Base-by-base conservation (phyloP, 225 moss, liverwort and hornwort species). In the Sphagnum tenellum region DNA sequence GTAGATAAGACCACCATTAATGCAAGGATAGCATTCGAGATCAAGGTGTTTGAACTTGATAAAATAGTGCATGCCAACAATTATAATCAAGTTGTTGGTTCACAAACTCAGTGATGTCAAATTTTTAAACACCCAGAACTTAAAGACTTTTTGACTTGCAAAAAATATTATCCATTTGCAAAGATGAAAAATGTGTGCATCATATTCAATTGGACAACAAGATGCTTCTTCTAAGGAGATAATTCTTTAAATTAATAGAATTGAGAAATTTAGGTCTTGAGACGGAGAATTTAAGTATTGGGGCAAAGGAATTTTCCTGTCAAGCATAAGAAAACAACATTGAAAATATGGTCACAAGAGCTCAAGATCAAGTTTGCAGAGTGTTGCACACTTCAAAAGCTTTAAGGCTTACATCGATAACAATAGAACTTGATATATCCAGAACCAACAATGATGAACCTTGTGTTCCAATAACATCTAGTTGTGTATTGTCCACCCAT, bases 381-480 rank as follows among this genome's bases (percentile, higher is more conserved):
- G 82, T 89, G 71, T 61, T 77, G 69, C 95, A 95, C 50, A 72
- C 67, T 63, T 81, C 64, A 2, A 95, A 66, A 14, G 49, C 72
- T 50, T 73, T 73, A 2, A 95, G 82, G 61, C 92, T 89, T 63
- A 64, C 78, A 72, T 87, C 82, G 47, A 88, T 82, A 11, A 92
- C 86, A 59, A 66, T 11, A 47, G 91, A 89, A 80, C 81, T 71
- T 62, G 92, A 86, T 66, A 95, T 81, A 69, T 95, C 88, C 68
- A 95, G 60, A 5, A 84, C 77, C 67, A 92, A 65, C 57, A 95
- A 83, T 47, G 95, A 84, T 69, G 76, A 70, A 9, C 89, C 81
- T 82, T 95, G 92, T 61, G 82, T 81, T 64, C 91, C 88, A 44
- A 89, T 76, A 9, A 92, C 75, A 64, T 92, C 88, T 81, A 95